These are phyloP conservation scores for Hemileccinum impolitum DNA, from an alignment of 768 basidiomycete genomes.

Conservation along the genomic window DNA sequence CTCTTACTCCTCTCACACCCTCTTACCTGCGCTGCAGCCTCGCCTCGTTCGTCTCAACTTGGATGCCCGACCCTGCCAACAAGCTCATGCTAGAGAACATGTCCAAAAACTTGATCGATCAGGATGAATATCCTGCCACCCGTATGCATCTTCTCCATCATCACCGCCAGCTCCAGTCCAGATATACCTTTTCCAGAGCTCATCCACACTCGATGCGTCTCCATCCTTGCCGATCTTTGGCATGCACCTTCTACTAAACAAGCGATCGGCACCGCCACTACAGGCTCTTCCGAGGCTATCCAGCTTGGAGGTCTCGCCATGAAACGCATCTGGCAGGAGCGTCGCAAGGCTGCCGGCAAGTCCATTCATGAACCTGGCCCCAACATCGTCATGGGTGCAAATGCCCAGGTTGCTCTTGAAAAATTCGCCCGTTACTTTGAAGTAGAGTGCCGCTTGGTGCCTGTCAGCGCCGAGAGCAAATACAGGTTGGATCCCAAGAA, in stretches of 20 bases:
- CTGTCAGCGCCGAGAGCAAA: constrained; percentile 61
- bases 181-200: constrained; percentile 26
- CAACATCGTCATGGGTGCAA: constrained; percentile 63
- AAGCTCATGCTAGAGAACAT: constrained; percentile 63
- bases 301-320: constrained; percentile 70
- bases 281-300: constrained; percentile 69
- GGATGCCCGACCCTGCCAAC: constrained; percentile 52
- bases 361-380: constrained; percentile 65
- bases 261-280: constrained; percentile 68
- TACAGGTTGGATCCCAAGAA: constrained; percentile 74
- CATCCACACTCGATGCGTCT: constrained; percentile 46
- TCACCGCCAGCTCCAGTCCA: neutral
- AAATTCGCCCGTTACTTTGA: constrained; percentile 70
- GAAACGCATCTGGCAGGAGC: constrained; percentile 69
- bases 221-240: constrained; percentile 66
- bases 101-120: constrained; percentile 65
- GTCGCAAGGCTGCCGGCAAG: constrained; percentile 62
- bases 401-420: constrained; percentile 68
- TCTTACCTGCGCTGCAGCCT: constrained; percentile 31
- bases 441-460: constrained; percentile 62
- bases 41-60: constrained; percentile 66
- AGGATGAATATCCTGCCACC: constrained; percentile 66
- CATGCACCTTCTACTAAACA: constrained; percentile 52
- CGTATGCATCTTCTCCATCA: constrained; percentile 26
- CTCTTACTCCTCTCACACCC: neutral